phyloP scores from a whole-genome alignment of 345 rosid genomes.

The Garcia nutans region DNA sequence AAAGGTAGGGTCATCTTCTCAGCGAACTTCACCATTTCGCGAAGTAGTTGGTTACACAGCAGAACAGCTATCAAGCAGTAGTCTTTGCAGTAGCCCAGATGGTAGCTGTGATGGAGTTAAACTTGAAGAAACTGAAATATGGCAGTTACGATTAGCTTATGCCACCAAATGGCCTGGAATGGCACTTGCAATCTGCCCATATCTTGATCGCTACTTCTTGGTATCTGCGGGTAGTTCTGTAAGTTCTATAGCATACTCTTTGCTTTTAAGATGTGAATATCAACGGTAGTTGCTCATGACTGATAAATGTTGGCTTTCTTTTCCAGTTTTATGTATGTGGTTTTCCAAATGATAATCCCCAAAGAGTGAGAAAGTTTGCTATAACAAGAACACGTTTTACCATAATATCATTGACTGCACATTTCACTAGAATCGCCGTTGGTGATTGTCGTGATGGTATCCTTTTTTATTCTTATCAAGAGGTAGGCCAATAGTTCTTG shows the following conservation, averaged over 20 bases:
- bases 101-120: constrained; percentile 80
- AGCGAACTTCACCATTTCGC: constrained; percentile 73
- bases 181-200: constrained; percentile 93
- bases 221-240: constrained; percentile 97
- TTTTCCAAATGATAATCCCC: constrained; percentile 66
- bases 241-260: constrained; percentile 39
- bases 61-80: constrained; percentile 79
- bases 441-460: constrained; percentile 99
- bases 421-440: constrained; percentile 83
- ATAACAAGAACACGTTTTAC: constrained; percentile 86
- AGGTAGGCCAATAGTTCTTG: constrained; percentile 44
- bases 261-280: constrained; percentile 18
- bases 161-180: constrained; percentile 65
- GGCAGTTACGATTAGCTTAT: constrained; percentile 70
- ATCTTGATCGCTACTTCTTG: constrained; percentile 83
- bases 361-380: constrained; percentile 68
- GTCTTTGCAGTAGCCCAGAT: constrained; percentile 84
- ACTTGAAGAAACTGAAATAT: constrained; percentile 77
- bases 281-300: constrained; percentile 17
- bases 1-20: constrained; percentile 73
- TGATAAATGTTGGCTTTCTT: constrained; percentile 28
- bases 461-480: constrained; percentile 81
- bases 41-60: constrained; percentile 64
- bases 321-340: constrained; percentile 85
- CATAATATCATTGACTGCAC: constrained; percentile 74